A percentile compares a stretch with the other conserved stretches of the same genome.
These are phyloP conservation scores for Silybum marianum DNA, from an alignment of 129 eudicot genomes.

Conservation along the genomic window DNA sequence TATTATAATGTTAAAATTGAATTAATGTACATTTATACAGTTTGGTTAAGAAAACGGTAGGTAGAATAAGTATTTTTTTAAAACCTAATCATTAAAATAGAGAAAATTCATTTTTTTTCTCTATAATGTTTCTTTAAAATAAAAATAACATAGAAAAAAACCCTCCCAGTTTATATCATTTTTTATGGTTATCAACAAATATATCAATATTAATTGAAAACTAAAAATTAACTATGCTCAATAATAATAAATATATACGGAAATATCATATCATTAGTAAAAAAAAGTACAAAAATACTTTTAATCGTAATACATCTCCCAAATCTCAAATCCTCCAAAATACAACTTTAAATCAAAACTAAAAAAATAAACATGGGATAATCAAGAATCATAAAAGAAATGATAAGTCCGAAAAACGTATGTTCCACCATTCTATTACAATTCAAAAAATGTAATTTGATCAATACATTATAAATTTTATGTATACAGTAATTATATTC, in stretches of 20 bases:
- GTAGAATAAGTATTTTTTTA: too few species aligned
- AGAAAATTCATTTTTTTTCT: too few species aligned
- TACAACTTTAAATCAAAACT: not conserved
- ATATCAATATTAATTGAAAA: not conserved
- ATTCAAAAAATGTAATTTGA: not conserved
- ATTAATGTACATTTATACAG: too few species aligned
- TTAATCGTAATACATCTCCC: not conserved
- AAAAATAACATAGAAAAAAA: too few species aligned
- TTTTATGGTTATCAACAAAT: too few species aligned
- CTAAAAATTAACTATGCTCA: not conserved
- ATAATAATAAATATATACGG: not conserved
- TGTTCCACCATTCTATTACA: not conserved
- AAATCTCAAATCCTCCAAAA: not conserved
- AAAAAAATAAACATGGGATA: not conserved
- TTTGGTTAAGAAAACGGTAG: too few species aligned
- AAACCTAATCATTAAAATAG: too few species aligned
- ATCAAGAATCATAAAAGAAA: not conserved
- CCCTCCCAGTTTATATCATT: too few species aligned
- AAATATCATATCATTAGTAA: not conserved
- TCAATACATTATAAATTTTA: not conserved
- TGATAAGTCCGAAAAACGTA: not conserved
- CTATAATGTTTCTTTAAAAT: too few species aligned
- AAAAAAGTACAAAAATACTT: not conserved
- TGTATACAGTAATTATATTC: not conserved
- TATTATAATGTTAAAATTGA: too few species aligned